Evolutionary conservation across 1,284 basidiomycete species (phyloP), one percentile per base, ranked within the genome.

Genomic region (Ustilago vetiveriae): DNA sequence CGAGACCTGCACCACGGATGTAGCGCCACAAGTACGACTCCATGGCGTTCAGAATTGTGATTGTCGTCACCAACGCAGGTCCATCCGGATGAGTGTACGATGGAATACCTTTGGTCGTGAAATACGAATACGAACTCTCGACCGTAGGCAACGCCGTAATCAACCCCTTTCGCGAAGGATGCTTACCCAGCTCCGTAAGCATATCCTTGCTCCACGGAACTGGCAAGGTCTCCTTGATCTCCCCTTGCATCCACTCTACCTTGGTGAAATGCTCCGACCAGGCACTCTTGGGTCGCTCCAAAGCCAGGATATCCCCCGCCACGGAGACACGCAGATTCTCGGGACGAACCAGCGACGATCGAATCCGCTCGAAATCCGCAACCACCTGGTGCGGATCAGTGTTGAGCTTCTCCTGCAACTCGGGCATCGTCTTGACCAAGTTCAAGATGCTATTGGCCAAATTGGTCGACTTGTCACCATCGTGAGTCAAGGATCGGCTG

Each of bases 141-240:
- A 98, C 96, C 4, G 93, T 92, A 0, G 94, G 90, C 71, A 98
- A 86, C 58, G 91, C 89, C 81, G 94, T 90, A 35, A 98, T 86
- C 33, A 92, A 85, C 19, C 91, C 92, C 89, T 93, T 78, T 5
- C 23, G 21, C 35, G 47, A 81, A 0, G 94, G 92, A 17, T 88
- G 85, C 75, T 85, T 85, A 30, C 95, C 94, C 9, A 94, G 82
- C 10, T 85, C 83, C 48, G 88, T 94, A 43, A 97, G 86, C 0
- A 91, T 90, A 47, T 90, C 85, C 14, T 83, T 85, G 3, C 89
- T 85, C 36, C 90, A 84, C 13, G 89, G 88, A 6, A 97, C 88
- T 0, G 85, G 83, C 23, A 94, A 85, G 87, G 91, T 72, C 24
- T 45, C 32, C 35, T 52, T 52, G n/a, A 23, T 26, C 37, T 39